These are phyloP conservation scores for Flaveria bidentis DNA, from an alignment of 129 eudicot species.

Conservation along the genomic window DNA sequence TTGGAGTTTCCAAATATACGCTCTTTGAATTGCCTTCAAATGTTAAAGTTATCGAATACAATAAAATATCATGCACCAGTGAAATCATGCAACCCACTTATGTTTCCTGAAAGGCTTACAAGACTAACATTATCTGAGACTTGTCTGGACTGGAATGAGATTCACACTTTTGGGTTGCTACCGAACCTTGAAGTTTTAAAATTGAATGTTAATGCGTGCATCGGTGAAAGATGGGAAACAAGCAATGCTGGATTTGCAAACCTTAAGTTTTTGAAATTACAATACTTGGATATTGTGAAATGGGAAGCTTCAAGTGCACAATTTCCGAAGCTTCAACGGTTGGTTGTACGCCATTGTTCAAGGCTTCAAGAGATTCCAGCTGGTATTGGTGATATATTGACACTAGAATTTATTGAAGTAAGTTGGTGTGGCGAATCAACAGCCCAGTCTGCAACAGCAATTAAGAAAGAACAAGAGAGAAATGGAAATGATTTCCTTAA, in stretches of 20 bases:
- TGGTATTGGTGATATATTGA: conserved; percentile 24
- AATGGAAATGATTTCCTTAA: conserved; percentile 29
- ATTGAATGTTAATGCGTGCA: conserved; percentile 20
- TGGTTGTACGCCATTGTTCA: conserved; percentile 29
- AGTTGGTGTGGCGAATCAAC: conserved; percentile 25
- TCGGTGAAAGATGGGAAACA: conserved; percentile 33
- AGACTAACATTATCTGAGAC: conserved; percentile 21
- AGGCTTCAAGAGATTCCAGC: conserved; percentile 37
- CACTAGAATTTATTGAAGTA: conserved; percentile 32
- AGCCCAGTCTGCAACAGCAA: conserved; percentile 24
- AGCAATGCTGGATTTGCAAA: conserved; percentile 16
- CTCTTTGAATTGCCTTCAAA: conserved; percentile 20
- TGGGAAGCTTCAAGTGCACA: conserved; percentile 29
- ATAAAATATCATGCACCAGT: conserved; percentile 26
- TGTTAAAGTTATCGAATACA: conserved; percentile 31
- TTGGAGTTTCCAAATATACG: conserved; percentile 28
- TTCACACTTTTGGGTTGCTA: conserved; percentile 27
- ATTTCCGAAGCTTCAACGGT: conserved; percentile 34
- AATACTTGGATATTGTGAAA: conserved; percentile 22
- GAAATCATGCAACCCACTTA: conserved; percentile 27
- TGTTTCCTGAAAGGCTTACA: conserved; percentile 35
- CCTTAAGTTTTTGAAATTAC: conserved; percentile 37
- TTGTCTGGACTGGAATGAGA: conserved; percentile 25
- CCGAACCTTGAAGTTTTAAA: conserved; percentile 37
- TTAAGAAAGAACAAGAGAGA: conserved; percentile 37